A percentile compares a stretch with the other conserved stretches of the same genome.
Conservation (phyloP, 495 filamentous ascomycete genomes). For the Xylaria castorea region DNA sequence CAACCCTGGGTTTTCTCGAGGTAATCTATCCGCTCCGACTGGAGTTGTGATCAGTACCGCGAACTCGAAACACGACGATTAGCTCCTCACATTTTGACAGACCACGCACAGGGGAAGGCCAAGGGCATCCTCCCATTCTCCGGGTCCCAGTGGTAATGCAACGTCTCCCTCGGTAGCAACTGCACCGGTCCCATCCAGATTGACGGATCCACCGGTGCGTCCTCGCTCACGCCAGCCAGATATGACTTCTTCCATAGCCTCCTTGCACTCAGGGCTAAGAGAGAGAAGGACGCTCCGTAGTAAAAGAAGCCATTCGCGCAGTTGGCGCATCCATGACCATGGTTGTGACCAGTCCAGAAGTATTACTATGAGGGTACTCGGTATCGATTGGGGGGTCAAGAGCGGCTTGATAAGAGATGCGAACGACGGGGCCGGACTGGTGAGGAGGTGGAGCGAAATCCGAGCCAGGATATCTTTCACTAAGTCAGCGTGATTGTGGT, state of each 20-base stretch:
- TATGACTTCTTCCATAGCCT: constrained; percentile 86
- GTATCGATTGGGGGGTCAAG: constrained; percentile 82
- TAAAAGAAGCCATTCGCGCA: constrained; percentile 86
- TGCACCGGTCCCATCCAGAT: constrained; percentile 54
- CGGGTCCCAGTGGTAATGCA: constrained; percentile 80
- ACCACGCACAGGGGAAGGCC: constrained; percentile 91
- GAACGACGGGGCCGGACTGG: constrained; percentile 81
- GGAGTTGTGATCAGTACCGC: constrained; percentile 36
- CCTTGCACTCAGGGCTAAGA: constrained; percentile 77
- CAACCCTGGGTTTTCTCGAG: constrained; percentile 86
- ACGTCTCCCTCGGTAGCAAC: constrained; percentile 64
- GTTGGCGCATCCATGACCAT: constrained; percentile 88
- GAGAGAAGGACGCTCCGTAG: constrained; percentile 76
- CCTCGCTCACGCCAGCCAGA: constrained; percentile 64
- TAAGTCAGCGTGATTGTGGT: constrained; percentile 20
- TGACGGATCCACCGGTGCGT: constrained; percentile 55
- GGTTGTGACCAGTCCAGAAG: constrained; percentile 92
- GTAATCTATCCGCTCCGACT: constrained; percentile 89
- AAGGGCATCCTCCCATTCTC: constrained; percentile 92
- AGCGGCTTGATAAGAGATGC: constrained; percentile 83
- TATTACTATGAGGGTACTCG: constrained; percentile 86
- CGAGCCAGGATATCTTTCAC: constrained; percentile 83
- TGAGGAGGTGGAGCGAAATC: constrained; percentile 87
- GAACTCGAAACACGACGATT: not conserved
- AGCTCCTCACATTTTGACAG: constrained; percentile 79